Evolutionary conservation across 208 protist genomes (phyloP), one percentile per base, ranked within the genome.

Genomic region (Histomonas meleagridis): DNA sequence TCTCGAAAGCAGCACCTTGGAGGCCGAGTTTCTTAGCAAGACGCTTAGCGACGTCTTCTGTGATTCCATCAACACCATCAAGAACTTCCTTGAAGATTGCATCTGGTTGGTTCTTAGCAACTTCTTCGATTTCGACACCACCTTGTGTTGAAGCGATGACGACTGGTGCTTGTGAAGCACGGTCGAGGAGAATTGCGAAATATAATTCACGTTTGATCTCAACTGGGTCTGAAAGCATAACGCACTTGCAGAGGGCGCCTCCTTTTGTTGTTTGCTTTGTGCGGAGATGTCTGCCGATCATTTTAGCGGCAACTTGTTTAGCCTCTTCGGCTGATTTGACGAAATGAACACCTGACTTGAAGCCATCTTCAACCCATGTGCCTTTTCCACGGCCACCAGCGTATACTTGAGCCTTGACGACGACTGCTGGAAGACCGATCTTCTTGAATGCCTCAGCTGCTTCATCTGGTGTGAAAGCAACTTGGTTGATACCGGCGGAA

Each of bases 381-480:
- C 98, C 98, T 94, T 97, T 97, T 28, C 98, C 98, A 94, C 98
- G 97, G 62, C 98, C 98, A 92, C 98, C 98, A 49, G 98, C 98
- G 40, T 98, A 96, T 93, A 99, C 92, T 90, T 94, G 93, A 38
- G 93, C 91, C 92, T 94, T 94, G 86, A 94, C 90, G 23, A 94
- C 92, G 60, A 92, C 55, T 40, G 93, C 93, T 91, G 53, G 86
- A 60, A 65, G 53, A 23, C 51, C 51, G 14, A 86, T 86, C 76
- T 86, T 86, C 26, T 86, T 86, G 76, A 86, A 86, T 38, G 76
- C 76, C 9, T 16, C 46, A 38, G 40, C 76, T 57, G 76, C 76
- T 48, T 86, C 76, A 40, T 86, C 76, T 86, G 76, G 76, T 51
- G 40, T 86, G 46, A 18, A 46, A 18, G 76, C 76, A 55, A 86